Conservation (phyloP, 768 basidiomycete species). For the Panaeolus cyanescens region DNA sequence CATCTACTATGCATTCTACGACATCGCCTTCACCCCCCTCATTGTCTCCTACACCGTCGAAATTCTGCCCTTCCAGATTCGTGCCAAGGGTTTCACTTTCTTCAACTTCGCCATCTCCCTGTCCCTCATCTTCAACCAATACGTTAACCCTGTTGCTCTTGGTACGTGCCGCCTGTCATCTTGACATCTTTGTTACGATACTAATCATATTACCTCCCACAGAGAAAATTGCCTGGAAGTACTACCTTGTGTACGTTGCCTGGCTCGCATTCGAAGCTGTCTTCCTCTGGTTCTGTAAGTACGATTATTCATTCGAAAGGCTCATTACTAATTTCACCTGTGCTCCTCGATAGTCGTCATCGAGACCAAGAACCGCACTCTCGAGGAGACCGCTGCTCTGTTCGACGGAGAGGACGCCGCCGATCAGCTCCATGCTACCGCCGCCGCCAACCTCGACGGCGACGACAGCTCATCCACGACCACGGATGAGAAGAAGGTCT, state of each 20-base stretch:
- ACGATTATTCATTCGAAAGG: background rate
- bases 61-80: slow-evolving; percentile 80
- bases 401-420: slow-evolving; percentile 71
- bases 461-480: slow-evolving; percentile 31
- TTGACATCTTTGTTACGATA: background rate
- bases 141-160: slow-evolving; percentile 82
- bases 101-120: slow-evolving; percentile 80
- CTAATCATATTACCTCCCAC: background rate
- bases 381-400: slow-evolving; percentile 81
- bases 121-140: slow-evolving; percentile 88
- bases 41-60: slow-evolving; percentile 88
- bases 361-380: slow-evolving; percentile 71
- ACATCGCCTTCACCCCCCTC: slow-evolving; percentile 84
- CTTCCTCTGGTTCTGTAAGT: slow-evolving; percentile 64
- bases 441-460: slow-evolving; percentile 23
- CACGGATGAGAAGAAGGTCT: background rate
- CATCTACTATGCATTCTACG: slow-evolving; percentile 78
- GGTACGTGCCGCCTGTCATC: slow-evolving; percentile 8
- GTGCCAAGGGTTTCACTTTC: slow-evolving; percentile 84
- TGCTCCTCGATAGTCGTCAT: slow-evolving; percentile 50
- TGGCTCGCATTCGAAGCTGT: slow-evolving; percentile 70
- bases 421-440: slow-evolving; percentile 34
- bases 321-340: slow-evolving; percentile 4
- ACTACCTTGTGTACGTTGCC: slow-evolving; percentile 60
- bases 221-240: slow-evolving; percentile 21